phyloP scores from a whole-genome alignment of 371 early-diverging fungal genomes.

The Dipsacomyces acuminosporus region DNA sequence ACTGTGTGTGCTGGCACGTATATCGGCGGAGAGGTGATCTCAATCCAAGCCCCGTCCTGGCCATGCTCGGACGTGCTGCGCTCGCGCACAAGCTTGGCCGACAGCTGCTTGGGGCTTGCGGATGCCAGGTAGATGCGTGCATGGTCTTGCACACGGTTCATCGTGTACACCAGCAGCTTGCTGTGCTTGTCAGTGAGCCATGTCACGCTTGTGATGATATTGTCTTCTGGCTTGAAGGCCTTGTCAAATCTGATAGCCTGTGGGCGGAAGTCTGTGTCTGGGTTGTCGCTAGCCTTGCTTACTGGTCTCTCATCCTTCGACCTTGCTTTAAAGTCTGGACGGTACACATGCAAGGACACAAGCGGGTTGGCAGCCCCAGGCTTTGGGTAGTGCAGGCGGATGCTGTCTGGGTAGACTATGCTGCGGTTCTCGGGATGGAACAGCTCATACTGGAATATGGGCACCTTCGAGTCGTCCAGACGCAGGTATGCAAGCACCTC shows the following conservation, averaged over 20 bases:
- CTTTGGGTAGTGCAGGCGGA: constrained; percentile 83
- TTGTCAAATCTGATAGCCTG: constrained; percentile 24
- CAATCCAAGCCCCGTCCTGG: constrained; percentile 72
- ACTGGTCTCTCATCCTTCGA: constrained; percentile 6
- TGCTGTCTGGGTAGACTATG: constrained; percentile 64
- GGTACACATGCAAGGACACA: constrained; percentile 68
- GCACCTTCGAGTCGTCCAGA: constrained; percentile 80
- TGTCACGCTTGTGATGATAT: constrained; percentile 70
- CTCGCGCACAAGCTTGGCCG: constrained; percentile 50
- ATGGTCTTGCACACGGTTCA: constrained; percentile 87
- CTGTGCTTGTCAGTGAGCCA: constrained; percentile 70
- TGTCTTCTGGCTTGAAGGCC: constrained; percentile 54
- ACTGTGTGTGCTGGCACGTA: constrained; percentile 39
- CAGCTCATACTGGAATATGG: constrained; percentile 66
- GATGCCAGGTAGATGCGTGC: constrained; percentile 59
- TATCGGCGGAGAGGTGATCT: constrained; percentile 42
- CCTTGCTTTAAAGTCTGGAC: constrained; percentile 24
- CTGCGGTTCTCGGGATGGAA: constrained; percentile 52
- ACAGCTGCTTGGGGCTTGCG: constrained; percentile 24
- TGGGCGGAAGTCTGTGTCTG: constrained; percentile 33
- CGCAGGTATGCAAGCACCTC: constrained; percentile 75
- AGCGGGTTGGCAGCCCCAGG: constrained; percentile 82
- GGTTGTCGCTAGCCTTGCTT: constrained; percentile 37
- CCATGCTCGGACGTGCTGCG: constrained; percentile 48
- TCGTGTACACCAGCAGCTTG: constrained; percentile 69